Evolutionary conservation across 1,139 yeast genomes (phyloP), one percentile per base, ranked within the genome.

Genomic region (Geotrichum histeridarum): DNA sequence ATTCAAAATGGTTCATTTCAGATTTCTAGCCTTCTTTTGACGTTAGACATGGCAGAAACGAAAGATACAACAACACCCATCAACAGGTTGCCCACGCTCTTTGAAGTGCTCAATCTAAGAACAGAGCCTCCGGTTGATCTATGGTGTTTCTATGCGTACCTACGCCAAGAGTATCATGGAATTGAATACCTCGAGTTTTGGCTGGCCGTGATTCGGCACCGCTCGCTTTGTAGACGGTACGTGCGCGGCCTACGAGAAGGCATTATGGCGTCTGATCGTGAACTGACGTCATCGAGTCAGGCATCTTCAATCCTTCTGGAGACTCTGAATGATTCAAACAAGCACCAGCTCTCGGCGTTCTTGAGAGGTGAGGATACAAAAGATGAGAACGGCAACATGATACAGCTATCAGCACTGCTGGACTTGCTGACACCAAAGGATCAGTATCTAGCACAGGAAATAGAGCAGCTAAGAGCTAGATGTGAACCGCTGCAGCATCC

Each of bases 81-180:
- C 39, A 8, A 68, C 48, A 75, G 97, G 61, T 77, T 91, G 61
- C 98, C 98, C 0, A 89, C 96, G 0, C 74, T 93, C 44, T 90
- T 90, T 61, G 99, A 93, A 70, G 93, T 93, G 30, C 76, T 93
- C 54, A 86, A 91, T 59, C 82, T 91, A 64, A 82, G 84, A 61
- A 86, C 97, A 1, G 78, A 81, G 60, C 70, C 90, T 0, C 98
- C 98, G 0, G 93, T 90, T 17, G 96, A 91, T 70, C 73, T 93
- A 52, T 86, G 91, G 86, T 83, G 94, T 1, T 93, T 91, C 69
- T 93, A 93, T 68, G 83, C 84, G 54, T 93, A 81, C 66, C 84
- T 93, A 85, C 80, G 90, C 55, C 95, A 90, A 67, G 87, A 86
- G 60, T 96, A 91, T 61, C 80, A 84, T 60, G 85, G 89, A 31